Percentiles rank a stretch among this genome's conserved stretches.
phyloP scores from a whole-genome alignment of 257 asterid genomes.

The Capsicum chinense region DNA sequence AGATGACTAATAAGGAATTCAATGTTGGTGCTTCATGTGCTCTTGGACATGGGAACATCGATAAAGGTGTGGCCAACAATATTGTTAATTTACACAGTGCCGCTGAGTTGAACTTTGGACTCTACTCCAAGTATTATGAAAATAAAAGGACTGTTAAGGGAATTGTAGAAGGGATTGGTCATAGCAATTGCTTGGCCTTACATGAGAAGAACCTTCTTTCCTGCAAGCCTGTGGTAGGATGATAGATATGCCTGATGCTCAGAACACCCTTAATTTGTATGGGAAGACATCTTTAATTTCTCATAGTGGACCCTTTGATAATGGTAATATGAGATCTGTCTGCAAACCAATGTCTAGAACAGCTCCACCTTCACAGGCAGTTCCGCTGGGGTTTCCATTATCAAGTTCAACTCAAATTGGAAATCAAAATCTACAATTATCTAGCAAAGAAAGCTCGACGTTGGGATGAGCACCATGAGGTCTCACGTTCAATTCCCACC shows the following conservation, averaged over 20 bases:
- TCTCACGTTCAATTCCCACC: too few species aligned
- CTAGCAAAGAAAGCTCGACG: constrained; percentile 30
- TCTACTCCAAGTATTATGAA: constrained; percentile 36
- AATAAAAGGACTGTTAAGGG: constrained; percentile 37
- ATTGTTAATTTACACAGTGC: constrained; percentile 38
- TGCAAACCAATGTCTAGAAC: constrained; percentile 33
- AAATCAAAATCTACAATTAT: constrained; percentile 35
- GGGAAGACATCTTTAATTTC: constrained; percentile 39
- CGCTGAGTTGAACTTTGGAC: constrained; percentile 39
- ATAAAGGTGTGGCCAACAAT: constrained; percentile 33
- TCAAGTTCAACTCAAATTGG: constrained; percentile 39
- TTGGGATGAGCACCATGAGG: too few species aligned
- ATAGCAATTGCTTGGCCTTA: constrained; percentile 38
- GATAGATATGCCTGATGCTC: constrained; percentile 36
- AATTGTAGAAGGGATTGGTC: constrained; percentile 38
- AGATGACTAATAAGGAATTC: constrained; percentile 35
- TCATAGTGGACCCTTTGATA: constrained; percentile 34
- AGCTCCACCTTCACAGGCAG: constrained; percentile 30
- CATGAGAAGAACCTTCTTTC: constrained; percentile 36
- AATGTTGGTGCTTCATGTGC: constrained; percentile 31
- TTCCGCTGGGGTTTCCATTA: constrained; percentile 34
- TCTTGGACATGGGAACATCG: constrained; percentile 34
- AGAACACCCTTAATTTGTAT: constrained; percentile 40
- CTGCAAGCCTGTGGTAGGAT: constrained; percentile 38
- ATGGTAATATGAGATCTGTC: constrained; percentile 37